phyloP scores from a whole-genome alignment of 2,329 filamentous ascomycete species.

The Curvularia lunata region DNA sequence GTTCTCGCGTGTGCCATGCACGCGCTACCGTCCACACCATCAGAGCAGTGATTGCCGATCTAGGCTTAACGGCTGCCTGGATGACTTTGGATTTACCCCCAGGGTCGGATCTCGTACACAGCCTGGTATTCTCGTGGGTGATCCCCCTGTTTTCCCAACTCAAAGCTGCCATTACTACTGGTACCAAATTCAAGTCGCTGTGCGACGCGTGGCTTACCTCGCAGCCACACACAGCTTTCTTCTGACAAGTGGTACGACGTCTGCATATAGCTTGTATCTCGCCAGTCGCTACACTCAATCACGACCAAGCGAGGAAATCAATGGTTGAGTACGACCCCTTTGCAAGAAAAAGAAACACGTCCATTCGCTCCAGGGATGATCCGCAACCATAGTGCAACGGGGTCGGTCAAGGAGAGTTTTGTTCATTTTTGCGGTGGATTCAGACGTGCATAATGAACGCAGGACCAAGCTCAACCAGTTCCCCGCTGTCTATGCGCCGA shows the following conservation, averaged over 20 bases:
- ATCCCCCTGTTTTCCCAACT: slow-evolving; percentile 4
- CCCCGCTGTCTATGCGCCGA: slow-evolving; percentile 19
- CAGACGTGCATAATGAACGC: slow-evolving; percentile 25
- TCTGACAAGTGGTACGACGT: slow-evolving; percentile 37
- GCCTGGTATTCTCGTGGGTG: slow-evolving; percentile 3
- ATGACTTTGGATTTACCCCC: slow-evolving; percentile 15
- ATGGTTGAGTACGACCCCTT: slow-evolving; percentile 26
- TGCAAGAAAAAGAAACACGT: slow-evolving; percentile 35
- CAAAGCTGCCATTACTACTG: slow-evolving; percentile 1
- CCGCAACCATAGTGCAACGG: slow-evolving; percentile 22
- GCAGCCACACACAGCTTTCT: slow-evolving; percentile 31
- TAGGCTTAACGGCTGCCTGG: slow-evolving; percentile 11
- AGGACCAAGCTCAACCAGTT: slow-evolving; percentile 19
- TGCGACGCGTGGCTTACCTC: slow-evolving; percentile 18
- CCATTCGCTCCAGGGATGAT: slow-evolving; percentile 33
- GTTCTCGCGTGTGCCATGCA: slow-evolving; percentile 19
- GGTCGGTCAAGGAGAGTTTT: slow-evolving; percentile 21
- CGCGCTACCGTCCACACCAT: slow-evolving; percentile 25
- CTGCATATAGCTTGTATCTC: slow-evolving; percentile 33
- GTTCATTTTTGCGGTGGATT: slow-evolving; percentile 28
- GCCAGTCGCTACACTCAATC: slow-evolving; percentile 36
- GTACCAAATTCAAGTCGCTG: not conserved
- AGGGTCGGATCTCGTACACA: slow-evolving; percentile 11
- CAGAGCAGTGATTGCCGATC: slow-evolving; percentile 8
- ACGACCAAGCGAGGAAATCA: slow-evolving; percentile 20